A percentile compares a stretch with the other conserved stretches of the same genome.
These are phyloP conservation scores for Rusavskia elegans DNA, from an alignment of 495 filamentous ascomycete genomes.

Conservation along the genomic window DNA sequence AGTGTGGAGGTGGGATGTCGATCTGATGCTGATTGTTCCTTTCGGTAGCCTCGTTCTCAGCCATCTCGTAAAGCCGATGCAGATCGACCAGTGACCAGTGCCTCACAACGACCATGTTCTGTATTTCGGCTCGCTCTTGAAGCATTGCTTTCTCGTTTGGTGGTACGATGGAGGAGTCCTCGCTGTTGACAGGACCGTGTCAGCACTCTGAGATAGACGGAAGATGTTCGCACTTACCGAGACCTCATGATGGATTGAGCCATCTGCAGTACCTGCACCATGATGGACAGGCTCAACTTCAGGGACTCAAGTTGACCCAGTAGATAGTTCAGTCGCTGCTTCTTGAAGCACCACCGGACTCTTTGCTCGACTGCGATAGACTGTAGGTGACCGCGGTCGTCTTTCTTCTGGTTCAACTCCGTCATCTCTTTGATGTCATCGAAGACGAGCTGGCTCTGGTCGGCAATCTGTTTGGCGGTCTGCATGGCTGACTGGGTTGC, in stretches of 20 bases:
- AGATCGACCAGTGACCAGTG: slow-evolving; percentile 28
- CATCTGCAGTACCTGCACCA: slow-evolving; percentile 26
- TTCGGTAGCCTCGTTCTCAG: slow-evolving; percentile 22
- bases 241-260: slow-evolving; percentile 15
- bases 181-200: not conserved
- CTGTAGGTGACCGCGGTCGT: slow-evolving; percentile 17
- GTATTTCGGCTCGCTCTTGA: slow-evolving; percentile 27
- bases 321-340: slow-evolving; percentile 28
- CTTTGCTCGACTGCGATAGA: slow-evolving; percentile 22
- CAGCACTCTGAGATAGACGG: not conserved
- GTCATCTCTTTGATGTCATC: slow-evolving; percentile 30
- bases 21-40: slow-evolving; percentile 7
- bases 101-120: slow-evolving; percentile 32
- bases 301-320: slow-evolving; percentile 29
- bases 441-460: slow-evolving; percentile 26
- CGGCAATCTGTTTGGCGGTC: slow-evolving; percentile 25
- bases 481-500: slow-evolving; percentile 20
- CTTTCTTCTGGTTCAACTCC: slow-evolving; percentile 21
- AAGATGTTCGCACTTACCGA: slow-evolving; percentile 1
- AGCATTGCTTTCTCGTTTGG: slow-evolving; percentile 18
- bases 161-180: slow-evolving; percentile 3
- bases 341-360: slow-evolving; percentile 29
- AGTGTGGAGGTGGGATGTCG: slow-evolving; percentile 12
- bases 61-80: slow-evolving; percentile 23
- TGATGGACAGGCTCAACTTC: slow-evolving; percentile 28